Evolutionary conservation across 768 basidiomycete species (phyloP).

Genomic region (Phlebiopsis gigantea): DNA sequence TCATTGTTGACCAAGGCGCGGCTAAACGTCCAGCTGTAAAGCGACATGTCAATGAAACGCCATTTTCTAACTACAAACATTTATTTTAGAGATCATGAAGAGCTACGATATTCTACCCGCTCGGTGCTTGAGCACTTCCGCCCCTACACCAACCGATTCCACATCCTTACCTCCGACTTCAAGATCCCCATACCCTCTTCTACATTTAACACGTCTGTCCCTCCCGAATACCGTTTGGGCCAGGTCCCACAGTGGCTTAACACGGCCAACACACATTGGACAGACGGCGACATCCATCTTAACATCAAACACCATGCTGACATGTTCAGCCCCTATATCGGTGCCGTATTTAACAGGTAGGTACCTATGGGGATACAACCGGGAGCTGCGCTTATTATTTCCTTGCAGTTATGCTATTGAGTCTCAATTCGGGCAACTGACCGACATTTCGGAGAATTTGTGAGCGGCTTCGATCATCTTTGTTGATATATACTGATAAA

Average conservation of each 20-base stretch:
- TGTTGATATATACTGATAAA: neutral
- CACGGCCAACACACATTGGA: slow-evolving; percentile 18
- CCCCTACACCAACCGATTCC: slow-evolving; percentile 23
- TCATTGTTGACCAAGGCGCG: too few relatives aligned
- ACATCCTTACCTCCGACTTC: slow-evolving; percentile 33
- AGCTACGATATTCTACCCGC: slow-evolving; percentile 32
- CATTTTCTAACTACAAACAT: neutral
- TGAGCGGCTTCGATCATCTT: slow-evolving; percentile 14
- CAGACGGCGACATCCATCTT: slow-evolving; percentile 24
- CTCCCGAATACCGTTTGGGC: slow-evolving; percentile 25
- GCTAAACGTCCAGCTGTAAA: too few relatives aligned
- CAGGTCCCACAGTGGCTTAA: slow-evolving; percentile 37
- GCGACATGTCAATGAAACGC: neutral
- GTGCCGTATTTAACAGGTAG: slow-evolving; percentile 30
- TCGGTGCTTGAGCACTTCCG: slow-evolving; percentile 28
- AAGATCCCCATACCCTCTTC: slow-evolving; percentile 12
- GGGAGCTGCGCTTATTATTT: neutral
- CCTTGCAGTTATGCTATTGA: slow-evolving; percentile 31
- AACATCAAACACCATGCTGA: slow-evolving; percentile 28
- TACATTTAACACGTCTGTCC: neutral
- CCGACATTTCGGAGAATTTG: slow-evolving; percentile 28
- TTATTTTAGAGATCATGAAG: slow-evolving; percentile 29
- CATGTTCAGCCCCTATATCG: slow-evolving; percentile 20
- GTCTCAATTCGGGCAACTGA: slow-evolving; percentile 28
- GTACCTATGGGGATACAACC: neutral